Conservation (phyloP, 2,329 filamentous ascomycete genomes). For the Diaporthe caulivora region DNA sequence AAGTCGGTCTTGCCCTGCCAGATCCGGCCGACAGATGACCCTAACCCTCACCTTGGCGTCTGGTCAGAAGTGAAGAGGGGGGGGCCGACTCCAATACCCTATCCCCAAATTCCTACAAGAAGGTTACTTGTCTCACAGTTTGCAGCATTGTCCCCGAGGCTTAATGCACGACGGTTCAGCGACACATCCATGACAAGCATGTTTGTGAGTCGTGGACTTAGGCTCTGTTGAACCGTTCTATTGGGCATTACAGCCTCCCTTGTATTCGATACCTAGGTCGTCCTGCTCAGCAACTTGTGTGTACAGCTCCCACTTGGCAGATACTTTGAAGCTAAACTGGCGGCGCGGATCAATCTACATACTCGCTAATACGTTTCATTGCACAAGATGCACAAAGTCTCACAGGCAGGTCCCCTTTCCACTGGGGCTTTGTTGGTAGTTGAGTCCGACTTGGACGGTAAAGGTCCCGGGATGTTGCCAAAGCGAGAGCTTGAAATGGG, state of each 20-base stretch:
- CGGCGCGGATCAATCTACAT: too few species aligned
- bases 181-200: background rate
- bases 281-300: background rate
- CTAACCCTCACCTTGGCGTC: background rate
- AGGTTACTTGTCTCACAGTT: background rate
- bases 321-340: background rate
- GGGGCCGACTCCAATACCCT: background rate
- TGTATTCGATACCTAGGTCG: background rate
- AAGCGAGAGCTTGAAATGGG: background rate
- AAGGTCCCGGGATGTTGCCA: background rate
- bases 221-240: background rate
- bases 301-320: background rate
- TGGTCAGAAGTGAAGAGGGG: too few species aligned
- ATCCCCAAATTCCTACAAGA: background rate
- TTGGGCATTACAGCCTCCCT: background rate
- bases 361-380: too few species aligned
- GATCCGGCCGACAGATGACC: background rate
- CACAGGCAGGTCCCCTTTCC: background rate
- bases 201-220: background rate
- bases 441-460: background rate
- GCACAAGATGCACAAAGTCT: background rate
- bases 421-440: background rate
- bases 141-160: background rate
- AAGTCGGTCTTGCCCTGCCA: constrained; percentile 1
- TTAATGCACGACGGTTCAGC: background rate